Percentiles rank a stretch among this genome's conserved stretches.
These are phyloP conservation scores for Trypanosoma scelopori DNA, from an alignment of 208 protist species.

Conservation along the genomic window DNA sequence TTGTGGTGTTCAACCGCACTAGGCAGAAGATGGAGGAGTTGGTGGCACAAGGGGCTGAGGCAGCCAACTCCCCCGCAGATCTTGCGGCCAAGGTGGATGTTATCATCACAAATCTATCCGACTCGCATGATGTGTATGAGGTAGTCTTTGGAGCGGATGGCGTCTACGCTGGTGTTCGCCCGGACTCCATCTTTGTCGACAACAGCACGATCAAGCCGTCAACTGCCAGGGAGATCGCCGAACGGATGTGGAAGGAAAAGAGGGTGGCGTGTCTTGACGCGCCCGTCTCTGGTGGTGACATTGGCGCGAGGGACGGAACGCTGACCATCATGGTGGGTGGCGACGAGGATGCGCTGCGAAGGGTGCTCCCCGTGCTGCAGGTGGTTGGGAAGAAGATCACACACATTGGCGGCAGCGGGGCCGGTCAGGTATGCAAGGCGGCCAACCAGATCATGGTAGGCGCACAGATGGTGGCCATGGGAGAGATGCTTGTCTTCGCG, in stretches of 20 bases:
- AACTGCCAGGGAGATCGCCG: constrained; percentile 84
- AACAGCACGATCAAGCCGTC: constrained; percentile 96
- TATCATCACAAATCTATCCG: constrained; percentile 93
- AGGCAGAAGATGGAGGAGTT: constrained; percentile 73
- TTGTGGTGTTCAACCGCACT: constrained; percentile 90
- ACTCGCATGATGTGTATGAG: constrained; percentile 85
- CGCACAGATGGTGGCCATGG: constrained; percentile 93
- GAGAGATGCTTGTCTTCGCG: constrained; percentile 93
- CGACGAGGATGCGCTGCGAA: constrained; percentile 65
- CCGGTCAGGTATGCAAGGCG: constrained; percentile 96
- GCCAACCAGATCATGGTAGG: constrained; percentile 96
- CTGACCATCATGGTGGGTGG: constrained; percentile 96
- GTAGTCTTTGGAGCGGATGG: constrained; percentile 87
- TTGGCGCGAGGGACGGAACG: constrained; percentile 92
- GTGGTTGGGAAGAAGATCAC: constrained; percentile 86
- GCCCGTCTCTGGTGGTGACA: constrained; percentile 94
- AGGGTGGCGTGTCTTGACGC: constrained; percentile 89
- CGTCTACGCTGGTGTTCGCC: constrained; percentile 70
- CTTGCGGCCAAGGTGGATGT: constrained; percentile 83
- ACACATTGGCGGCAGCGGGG: constrained; percentile 83
- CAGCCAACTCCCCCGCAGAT: constrained; percentile 70
- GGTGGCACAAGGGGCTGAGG: constrained; percentile 69
- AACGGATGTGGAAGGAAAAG: constrained; percentile 69
- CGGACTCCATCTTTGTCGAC: constrained; percentile 88
- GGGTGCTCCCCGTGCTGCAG: constrained; percentile 73